A percentile compares a stretch with the other conserved stretches of the same genome.
These are phyloP conservation scores for Pichia californica DNA, from an alignment of 805 yeast species.

Conservation along the genomic window DNA sequence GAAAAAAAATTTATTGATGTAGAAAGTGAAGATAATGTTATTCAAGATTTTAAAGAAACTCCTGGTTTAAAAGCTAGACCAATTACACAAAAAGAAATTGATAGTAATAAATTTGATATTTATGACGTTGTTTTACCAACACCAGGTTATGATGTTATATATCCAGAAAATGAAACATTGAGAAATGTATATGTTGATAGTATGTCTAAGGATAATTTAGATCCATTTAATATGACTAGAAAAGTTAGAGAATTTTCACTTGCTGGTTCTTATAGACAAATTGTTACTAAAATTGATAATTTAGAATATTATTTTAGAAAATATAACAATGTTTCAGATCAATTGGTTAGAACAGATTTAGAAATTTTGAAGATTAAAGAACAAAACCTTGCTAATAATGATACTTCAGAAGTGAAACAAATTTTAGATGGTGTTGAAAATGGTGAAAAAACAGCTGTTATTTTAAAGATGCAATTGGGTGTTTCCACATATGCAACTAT, in stretches of 20 bases:
- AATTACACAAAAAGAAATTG: slow-evolving; percentile 68
- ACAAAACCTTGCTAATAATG: slow-evolving; percentile 10
- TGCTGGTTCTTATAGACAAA: slow-evolving; percentile 80
- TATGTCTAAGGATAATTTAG: slow-evolving; percentile 77
- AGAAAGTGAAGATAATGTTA: slow-evolving; percentile 46
- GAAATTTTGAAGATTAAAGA: slow-evolving; percentile 38
- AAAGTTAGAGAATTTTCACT: slow-evolving; percentile 83
- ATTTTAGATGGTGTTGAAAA: slow-evolving; percentile 28
- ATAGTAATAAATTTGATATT: slow-evolving; percentile 50
- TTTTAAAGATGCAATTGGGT: slow-evolving; percentile 71
- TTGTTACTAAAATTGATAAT: slow-evolving; percentile 59
- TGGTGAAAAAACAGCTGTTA: slow-evolving; percentile 58
- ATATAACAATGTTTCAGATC: slow-evolving; percentile 60
- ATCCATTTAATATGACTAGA: slow-evolving; percentile 80
- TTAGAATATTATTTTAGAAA: slow-evolving; percentile 56
- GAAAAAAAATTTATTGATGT: slow-evolving; percentile 9
- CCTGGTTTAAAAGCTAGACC: slow-evolving; percentile 62
- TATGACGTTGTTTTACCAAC: slow-evolving; percentile 90
- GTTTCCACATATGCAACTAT: slow-evolving; percentile 94
- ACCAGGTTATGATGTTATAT: slow-evolving; percentile 89
- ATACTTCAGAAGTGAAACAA: slow-evolving; percentile 16
- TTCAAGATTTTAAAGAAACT: slow-evolving; percentile 62
- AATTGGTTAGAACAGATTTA: slow-evolving; percentile 74
- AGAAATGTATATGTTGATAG: slow-evolving; percentile 56
- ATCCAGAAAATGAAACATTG: slow-evolving; percentile 65